Conservation (phyloP, 225 moss, liverwort and hornwort genomes). For the Pleurozium schreberi region DNA sequence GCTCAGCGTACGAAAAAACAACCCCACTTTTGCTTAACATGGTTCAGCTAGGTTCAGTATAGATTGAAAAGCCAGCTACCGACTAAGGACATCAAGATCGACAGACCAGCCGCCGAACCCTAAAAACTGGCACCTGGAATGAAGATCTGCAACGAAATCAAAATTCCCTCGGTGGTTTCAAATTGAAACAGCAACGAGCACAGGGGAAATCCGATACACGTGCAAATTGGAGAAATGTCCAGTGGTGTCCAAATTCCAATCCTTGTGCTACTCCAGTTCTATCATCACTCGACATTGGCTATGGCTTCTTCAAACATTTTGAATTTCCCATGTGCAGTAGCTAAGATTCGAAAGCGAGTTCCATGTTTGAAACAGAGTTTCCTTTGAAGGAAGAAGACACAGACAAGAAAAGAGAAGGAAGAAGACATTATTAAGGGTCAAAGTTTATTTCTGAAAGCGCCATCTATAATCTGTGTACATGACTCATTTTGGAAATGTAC, state of each 20-base stretch:
- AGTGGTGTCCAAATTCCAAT: neutral
- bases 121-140: neutral
- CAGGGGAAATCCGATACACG: neutral
- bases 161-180: neutral
- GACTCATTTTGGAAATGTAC: too few species aligned
- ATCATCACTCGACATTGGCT: neutral
- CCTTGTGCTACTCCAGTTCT: neutral
- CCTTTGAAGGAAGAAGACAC: neutral
- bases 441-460: too few species aligned
- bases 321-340: neutral
- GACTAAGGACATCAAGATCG: neutral
- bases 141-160: neutral
- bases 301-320: neutral
- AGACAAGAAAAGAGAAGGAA: neutral
- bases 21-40: neutral
- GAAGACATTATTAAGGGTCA: too few species aligned
- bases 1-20: neutral
- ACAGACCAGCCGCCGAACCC: neutral
- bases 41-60: neutral
- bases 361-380: neutral
- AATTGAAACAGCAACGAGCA: neutral
- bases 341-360: neutral
- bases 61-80: neutral
- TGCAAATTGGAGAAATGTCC: neutral
- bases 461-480: too few species aligned